Evolutionary conservation across 306 rosid genomes (phyloP).

Genomic region (Lithocarpus polystachyus): DNA sequence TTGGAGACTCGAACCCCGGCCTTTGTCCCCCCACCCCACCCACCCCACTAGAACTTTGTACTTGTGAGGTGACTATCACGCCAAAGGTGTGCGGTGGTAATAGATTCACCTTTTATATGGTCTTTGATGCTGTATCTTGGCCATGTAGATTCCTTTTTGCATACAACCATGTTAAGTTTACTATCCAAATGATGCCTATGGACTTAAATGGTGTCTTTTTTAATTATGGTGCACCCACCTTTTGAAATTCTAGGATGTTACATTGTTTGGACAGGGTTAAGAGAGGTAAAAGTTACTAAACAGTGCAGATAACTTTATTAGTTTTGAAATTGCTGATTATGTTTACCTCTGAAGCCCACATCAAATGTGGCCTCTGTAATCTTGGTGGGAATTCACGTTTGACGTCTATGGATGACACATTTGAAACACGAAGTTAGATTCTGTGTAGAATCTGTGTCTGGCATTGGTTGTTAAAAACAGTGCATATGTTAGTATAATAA

Average conservation of each 20-base stretch:
- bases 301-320: neutral
- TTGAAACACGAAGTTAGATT: neutral
- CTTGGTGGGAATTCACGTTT: slow-evolving; percentile 13
- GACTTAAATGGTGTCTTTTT: slow-evolving; percentile 20
- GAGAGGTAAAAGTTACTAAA: neutral
- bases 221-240: slow-evolving; percentile 8
- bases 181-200: neutral
- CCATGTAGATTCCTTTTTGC: neutral
- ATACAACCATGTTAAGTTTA: neutral
- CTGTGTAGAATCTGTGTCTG: slow-evolving; percentile 11
- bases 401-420: slow-evolving; percentile 12
- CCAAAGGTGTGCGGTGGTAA: neutral
- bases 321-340: neutral
- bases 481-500: slow-evolving; percentile 18
- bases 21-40: too few species aligned
- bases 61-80: too few species aligned
- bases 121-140: neutral
- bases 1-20: too few species aligned
- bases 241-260: neutral
- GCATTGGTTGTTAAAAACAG: slow-evolving; percentile 15
- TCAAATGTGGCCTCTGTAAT: neutral
- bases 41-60: too few species aligned
- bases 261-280: slow-evolving; percentile 6
- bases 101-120: neutral
- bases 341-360: neutral